phyloP scores from a whole-genome alignment of 2,329 filamentous ascomycete species.

The Graphilbum fragrans region DNA sequence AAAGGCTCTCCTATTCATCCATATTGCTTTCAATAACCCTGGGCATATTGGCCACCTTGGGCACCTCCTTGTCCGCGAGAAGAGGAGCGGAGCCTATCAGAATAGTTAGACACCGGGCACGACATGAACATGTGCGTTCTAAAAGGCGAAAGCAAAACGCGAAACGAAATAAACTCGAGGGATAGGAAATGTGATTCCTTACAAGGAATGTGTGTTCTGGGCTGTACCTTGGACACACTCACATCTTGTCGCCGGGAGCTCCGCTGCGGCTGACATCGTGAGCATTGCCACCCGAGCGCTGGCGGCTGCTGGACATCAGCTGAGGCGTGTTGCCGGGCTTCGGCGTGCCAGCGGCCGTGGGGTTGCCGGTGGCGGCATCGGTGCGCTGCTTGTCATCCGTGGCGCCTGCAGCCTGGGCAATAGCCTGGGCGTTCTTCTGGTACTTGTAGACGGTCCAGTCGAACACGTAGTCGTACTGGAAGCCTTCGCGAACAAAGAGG shows the following conservation, averaged over 20 bases:
- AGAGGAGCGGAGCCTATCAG: slow-evolving; percentile 61
- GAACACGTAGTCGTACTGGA: slow-evolving; percentile 99
- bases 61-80: slow-evolving; percentile 44
- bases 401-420: slow-evolving; percentile 70
- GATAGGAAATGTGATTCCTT: slow-evolving; percentile 78
- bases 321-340: slow-evolving; percentile 47
- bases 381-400: slow-evolving; percentile 67
- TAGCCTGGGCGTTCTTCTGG: slow-evolving; percentile 96
- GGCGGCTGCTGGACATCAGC: slow-evolving; percentile 64
- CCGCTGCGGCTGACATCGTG: slow-evolving; percentile 64
- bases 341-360: slow-evolving; percentile 33
- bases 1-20: not conserved
- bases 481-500: slow-evolving; percentile 94
- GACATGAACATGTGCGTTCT: no score
- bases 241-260: slow-evolving; percentile 86
- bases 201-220: slow-evolving; percentile 51
- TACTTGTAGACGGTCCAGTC: slow-evolving; percentile 99
- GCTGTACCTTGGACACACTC: slow-evolving; percentile 33
- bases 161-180: slow-evolving; percentile 51
- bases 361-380: slow-evolving; percentile 50
- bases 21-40: slow-evolving; percentile 18
- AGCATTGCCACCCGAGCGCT: slow-evolving; percentile 54
- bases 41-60: slow-evolving; percentile 16
- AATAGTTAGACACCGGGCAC: no score
- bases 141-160: not conserved